Evolutionary conservation across 495 filamentous ascomycete genomes (phyloP).

Genomic region (Penicillium alfredii): DNA sequence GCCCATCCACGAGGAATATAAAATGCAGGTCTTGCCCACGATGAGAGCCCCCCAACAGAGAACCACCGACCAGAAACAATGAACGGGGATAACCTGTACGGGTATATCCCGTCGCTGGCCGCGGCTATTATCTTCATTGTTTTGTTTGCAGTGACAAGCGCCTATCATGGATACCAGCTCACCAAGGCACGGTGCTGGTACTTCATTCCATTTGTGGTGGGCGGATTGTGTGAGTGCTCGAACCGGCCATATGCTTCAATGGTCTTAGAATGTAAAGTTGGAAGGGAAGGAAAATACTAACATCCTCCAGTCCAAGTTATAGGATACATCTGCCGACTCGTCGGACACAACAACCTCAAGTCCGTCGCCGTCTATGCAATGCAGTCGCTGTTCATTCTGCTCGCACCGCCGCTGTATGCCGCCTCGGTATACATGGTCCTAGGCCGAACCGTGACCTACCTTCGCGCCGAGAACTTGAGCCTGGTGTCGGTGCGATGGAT

Average conservation of each 20-base stretch:
- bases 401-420: constrained; percentile 49
- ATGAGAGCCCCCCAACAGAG: not conserved
- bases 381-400: constrained; percentile 34
- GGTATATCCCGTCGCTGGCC: constrained; percentile 19
- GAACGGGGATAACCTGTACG: constrained; percentile 19
- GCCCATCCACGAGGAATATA: not conserved
- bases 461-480: constrained; percentile 35
- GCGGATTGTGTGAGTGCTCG: constrained; percentile 25
- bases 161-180: constrained; percentile 16
- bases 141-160: constrained; percentile 15
- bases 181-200: constrained; percentile 23
- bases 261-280: no score
- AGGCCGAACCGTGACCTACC: constrained; percentile 43
- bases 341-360: constrained; percentile 26
- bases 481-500: constrained; percentile 24
- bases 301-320: constrained; percentile 45
- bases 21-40: not conserved
- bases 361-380: constrained; percentile 30
- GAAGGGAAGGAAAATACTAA: no score
- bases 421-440: constrained; percentile 57
- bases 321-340: constrained; percentile 51
- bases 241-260: no score
- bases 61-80: constrained; percentile 9
- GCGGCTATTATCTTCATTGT: constrained; percentile 20
- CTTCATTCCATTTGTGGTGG: constrained; percentile 24